These are phyloP conservation scores for Coccinonectria pachysandricola DNA, from an alignment of 2,329 filamentous ascomycete species.

Conservation along the genomic window DNA sequence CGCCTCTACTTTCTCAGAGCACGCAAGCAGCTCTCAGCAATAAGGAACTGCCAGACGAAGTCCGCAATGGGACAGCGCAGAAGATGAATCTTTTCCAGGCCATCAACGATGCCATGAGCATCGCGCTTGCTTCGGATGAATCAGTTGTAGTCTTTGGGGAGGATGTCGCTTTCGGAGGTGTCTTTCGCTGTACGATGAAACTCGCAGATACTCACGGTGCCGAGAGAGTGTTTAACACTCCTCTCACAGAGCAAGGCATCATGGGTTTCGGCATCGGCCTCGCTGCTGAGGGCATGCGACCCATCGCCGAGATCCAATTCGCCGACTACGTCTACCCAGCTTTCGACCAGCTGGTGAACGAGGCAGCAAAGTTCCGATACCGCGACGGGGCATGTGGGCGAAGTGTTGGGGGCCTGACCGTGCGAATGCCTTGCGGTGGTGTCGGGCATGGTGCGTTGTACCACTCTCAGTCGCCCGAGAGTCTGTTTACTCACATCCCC, in stretches of 20 bases:
- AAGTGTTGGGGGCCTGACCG: slow-evolving; percentile 67
- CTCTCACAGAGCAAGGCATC: slow-evolving; percentile 87
- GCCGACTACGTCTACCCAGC: slow-evolving; percentile 90
- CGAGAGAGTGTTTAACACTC: slow-evolving; percentile 92
- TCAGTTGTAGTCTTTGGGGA: slow-evolving; percentile 88
- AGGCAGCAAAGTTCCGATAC: slow-evolving; percentile 81
- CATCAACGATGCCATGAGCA: slow-evolving; percentile 80
- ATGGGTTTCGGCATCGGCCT: slow-evolving; percentile 87
- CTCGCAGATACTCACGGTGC: slow-evolving; percentile 78
- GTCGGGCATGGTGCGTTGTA: slow-evolving; percentile 84
- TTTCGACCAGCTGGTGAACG: slow-evolving; percentile 90
- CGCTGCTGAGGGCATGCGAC: slow-evolving; percentile 83
- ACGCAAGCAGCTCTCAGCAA: slow-evolving; percentile 61
- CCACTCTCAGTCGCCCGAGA: slow-evolving; percentile 83
- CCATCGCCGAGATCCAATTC: slow-evolving; percentile 91
- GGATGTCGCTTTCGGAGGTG: slow-evolving; percentile 92
- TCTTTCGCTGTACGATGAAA: slow-evolving; percentile 90
- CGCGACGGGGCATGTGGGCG: slow-evolving; percentile 50
- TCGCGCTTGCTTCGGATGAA: slow-evolving; percentile 73
- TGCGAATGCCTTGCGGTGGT: slow-evolving; percentile 82
- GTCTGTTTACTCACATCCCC: slow-evolving; percentile 79
- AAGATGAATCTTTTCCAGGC: slow-evolving; percentile 91
- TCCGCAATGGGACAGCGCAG: slow-evolving; percentile 61
- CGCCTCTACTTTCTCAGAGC: slow-evolving; percentile 70
- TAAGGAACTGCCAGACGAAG: slow-evolving; percentile 57